Percentiles rank a stretch among this genome's conserved stretches.
Evolutionary conservation across 768 basidiomycete genomes (phyloP).

Genomic region (Pleurotus pulmonarius): DNA sequence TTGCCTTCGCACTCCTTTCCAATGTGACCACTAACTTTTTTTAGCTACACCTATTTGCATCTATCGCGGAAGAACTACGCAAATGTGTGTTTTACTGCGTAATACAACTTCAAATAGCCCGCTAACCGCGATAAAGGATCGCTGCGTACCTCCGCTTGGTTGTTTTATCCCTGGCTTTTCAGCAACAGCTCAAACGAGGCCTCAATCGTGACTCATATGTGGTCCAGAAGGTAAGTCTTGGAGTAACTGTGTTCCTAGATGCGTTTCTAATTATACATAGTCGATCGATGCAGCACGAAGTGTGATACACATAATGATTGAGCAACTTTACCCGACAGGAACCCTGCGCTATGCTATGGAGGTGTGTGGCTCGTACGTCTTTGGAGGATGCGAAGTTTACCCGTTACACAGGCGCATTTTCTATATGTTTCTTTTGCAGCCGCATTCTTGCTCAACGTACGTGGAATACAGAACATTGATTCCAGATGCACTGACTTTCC

Average conservation of each 20-base stretch:
- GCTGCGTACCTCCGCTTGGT: constrained; percentile 54
- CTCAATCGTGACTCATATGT: constrained; percentile 38
- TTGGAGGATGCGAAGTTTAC: not conserved
- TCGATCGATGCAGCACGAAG: constrained; percentile 53
- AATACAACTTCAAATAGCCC: constrained; percentile 4
- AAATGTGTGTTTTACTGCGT: constrained; percentile 25
- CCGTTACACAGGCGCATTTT: constrained; percentile 29
- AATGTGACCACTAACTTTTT: not conserved
- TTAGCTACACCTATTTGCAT: constrained; percentile 38
- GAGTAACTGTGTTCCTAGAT: not conserved
- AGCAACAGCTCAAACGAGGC: constrained; percentile 37
- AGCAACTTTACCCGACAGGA: constrained; percentile 50
- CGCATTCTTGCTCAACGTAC: constrained; percentile 58
- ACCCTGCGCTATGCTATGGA: constrained; percentile 55
- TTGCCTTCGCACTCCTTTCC: constrained; percentile 10
- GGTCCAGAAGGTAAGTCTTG: constrained; percentile 25
- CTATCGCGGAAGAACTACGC: constrained; percentile 41
- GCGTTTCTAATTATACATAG: constrained; percentile 1
- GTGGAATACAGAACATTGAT: constrained; percentile 12
- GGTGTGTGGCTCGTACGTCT: not conserved
- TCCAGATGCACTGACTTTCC: not conserved
- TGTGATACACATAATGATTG: constrained; percentile 51
- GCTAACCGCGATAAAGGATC: constrained; percentile 30
- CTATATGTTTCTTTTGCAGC: constrained; percentile 55
- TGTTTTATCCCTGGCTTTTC: constrained; percentile 53